Evolutionary conservation across 257 asterid species (phyloP), one percentile per base, ranked within the genome.

Genomic region (Solanum stenotomum): DNA sequence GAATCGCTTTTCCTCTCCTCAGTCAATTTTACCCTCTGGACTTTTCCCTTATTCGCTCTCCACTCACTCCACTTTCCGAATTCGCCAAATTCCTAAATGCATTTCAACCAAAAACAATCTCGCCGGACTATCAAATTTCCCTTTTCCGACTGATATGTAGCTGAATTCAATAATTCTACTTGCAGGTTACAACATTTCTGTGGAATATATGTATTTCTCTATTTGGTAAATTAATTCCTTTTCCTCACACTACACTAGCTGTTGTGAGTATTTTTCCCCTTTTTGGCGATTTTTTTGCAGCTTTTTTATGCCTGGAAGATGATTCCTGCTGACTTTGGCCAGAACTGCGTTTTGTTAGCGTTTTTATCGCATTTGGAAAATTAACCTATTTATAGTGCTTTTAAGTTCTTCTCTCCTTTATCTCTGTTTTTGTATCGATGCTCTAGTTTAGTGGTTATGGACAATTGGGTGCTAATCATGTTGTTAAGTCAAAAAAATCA

Each of bases 31-130:
- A 59, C 27, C 44, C 65, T 49, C 70, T 29, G 68, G 27, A 86
- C 70, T 88, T 88, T 93, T 85, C 88, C 85, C 63, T 7, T 86
- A 81, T 86, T 37, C 90, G 4, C 84, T 49, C 83, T 22, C 70
- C 85, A 52, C 37, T 35, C 56, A 38, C 84, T 76, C 82, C 52
- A 7, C 67, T 82, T 65, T 52, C 84, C 59, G 78, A 84, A 38
- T 77, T 86, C 31, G 68, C 88, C 70, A 61, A 23, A 74, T 70
- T 87, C 34, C 82, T 35, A 34, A 81, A 27, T 87, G 68, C 89
- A 89, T 77, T 78, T 59, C 38, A 15, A 59, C 65, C 87, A 13
- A 65, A 85, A 81, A 22, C 35, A n/a, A 77, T 77, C 61, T 79
- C 38, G 40, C 40, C 40, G 67, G 67, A 16, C 2, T 78, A 13